Evolutionary conservation across 2,329 filamentous ascomycete genomes (phyloP).

Genomic region (Epichloe baconii): DNA sequence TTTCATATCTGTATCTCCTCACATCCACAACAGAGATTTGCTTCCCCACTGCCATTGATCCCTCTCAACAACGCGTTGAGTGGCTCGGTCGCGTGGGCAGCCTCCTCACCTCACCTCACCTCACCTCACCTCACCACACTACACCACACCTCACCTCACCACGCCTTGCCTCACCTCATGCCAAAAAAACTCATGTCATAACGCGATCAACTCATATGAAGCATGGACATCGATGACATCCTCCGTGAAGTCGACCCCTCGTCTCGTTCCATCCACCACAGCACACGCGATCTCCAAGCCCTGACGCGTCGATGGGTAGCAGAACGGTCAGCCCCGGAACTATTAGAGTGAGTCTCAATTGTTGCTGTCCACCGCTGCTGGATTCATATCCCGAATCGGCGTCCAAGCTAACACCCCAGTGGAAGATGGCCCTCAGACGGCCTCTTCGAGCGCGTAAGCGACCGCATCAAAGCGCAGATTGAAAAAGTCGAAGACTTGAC

Average conservation of each 20-base stretch:
- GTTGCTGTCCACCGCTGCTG: no score
- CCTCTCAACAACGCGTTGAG: no score
- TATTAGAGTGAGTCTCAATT: constrained; percentile 52
- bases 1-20: no score
- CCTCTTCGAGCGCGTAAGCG: constrained; percentile 72
- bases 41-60: not conserved
- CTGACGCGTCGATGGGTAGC: constrained; percentile 88
- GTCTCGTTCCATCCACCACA: constrained; percentile 38
- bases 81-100: no score
- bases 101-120: not conserved
- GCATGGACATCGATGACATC: constrained; percentile 72
- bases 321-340: constrained; percentile 76
- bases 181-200: not conserved
- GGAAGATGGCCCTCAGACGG: constrained; percentile 51
- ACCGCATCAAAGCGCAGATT: constrained; percentile 56
- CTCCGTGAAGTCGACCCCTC: constrained; percentile 57
- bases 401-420: not conserved
- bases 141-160: not conserved
- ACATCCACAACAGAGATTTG: no score
- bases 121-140: not conserved
- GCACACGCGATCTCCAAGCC: constrained; percentile 68
- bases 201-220: not conserved
- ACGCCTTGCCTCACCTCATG: not conserved
- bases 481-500: constrained; percentile 64
- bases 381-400: no score